phyloP scores from a whole-genome alignment of 2,329 filamentous ascomycete species.

The Sporothrix sp. region DNA sequence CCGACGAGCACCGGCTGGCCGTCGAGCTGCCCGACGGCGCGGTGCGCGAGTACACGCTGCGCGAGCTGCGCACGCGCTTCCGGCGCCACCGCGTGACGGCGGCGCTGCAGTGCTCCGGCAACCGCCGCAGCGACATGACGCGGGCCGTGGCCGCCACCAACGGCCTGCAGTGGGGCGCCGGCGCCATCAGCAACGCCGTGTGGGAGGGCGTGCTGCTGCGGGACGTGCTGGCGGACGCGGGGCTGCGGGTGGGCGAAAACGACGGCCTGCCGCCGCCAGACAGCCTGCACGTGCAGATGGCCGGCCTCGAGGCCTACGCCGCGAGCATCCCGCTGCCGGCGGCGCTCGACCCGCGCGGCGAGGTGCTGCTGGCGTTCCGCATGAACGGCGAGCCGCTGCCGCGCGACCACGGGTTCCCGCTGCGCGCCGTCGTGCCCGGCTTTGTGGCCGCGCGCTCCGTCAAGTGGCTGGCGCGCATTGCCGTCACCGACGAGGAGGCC shows the following conservation, averaged over 20 bases:
- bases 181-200: conserved; percentile 50
- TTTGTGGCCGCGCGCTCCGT: conserved; percentile 58
- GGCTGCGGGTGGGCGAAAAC: conserved; percentile 27
- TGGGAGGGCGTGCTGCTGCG: conserved; percentile 48
- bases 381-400: conserved; percentile 59
- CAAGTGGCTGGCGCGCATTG: conserved; percentile 58
- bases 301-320: conserved; percentile 50
- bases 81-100: conserved; percentile 41
- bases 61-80: conserved; percentile 45
- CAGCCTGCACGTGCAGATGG: conserved; percentile 50
- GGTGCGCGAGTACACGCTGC: conserved; percentile 41
- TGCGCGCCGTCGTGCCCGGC: conserved; percentile 53
- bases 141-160: conserved; percentile 37
- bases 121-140: conserved; percentile 51
- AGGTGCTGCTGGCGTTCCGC: conserved; percentile 55
- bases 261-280: conserved; percentile 24
- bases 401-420: conserved; percentile 55
- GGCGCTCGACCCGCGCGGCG: conserved; percentile 48
- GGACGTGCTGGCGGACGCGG: conserved; percentile 47
- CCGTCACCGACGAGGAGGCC: conserved; percentile 57
- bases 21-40: conserved; percentile 51
- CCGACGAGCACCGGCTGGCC: conserved; percentile 36
- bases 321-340: conserved; percentile 51
- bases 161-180: conserved; percentile 49
- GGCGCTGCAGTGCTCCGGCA: conserved; percentile 51